Evolutionary conservation across 495 filamentous ascomycete species (phyloP).

Genomic region (Lepidopterella palustris): DNA sequence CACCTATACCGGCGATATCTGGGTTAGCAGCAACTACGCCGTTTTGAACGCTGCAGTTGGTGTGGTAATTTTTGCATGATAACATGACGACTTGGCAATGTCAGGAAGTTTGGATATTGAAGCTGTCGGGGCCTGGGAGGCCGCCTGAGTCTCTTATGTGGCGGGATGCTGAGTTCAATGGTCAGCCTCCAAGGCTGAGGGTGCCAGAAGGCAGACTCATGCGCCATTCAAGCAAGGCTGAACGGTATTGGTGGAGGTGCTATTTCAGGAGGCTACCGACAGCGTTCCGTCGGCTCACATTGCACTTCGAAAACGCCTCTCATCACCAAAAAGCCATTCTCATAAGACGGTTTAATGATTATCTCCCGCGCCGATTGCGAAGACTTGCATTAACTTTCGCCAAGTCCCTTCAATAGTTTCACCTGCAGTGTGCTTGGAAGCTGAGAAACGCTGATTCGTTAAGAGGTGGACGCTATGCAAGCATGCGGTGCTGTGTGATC

Average conservation of each 20-base stretch:
- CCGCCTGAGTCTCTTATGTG: not conserved
- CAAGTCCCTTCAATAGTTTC: too few relatives aligned
- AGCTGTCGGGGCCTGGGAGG: not conserved
- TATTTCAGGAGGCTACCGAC: too few relatives aligned
- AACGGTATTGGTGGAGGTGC: not conserved
- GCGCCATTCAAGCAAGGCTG: not conserved
- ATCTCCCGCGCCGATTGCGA: too few relatives aligned
- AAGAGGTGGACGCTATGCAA: too few relatives aligned
- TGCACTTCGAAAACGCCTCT: too few relatives aligned
- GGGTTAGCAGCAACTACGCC: slow-evolving; percentile 5
- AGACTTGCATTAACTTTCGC: too few relatives aligned
- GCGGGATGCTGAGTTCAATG: not conserved
- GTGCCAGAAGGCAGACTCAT: not conserved
- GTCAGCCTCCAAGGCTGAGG: not conserved
- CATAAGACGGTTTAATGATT: too few relatives aligned
- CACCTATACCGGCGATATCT: slow-evolving; percentile 18
- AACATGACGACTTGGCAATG: not conserved
- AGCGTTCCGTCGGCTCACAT: too few relatives aligned
- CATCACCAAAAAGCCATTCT: too few relatives aligned
- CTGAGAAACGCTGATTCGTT: too few relatives aligned
- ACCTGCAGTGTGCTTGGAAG: too few relatives aligned
- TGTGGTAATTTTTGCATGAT: not conserved
- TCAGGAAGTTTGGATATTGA: not conserved
- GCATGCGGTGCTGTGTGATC: too few relatives aligned
- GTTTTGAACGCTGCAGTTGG: not conserved